phyloP scores from a whole-genome alignment of 1,139 yeast genomes.

The Yamadazyma spencermartinsiae region DNA sequence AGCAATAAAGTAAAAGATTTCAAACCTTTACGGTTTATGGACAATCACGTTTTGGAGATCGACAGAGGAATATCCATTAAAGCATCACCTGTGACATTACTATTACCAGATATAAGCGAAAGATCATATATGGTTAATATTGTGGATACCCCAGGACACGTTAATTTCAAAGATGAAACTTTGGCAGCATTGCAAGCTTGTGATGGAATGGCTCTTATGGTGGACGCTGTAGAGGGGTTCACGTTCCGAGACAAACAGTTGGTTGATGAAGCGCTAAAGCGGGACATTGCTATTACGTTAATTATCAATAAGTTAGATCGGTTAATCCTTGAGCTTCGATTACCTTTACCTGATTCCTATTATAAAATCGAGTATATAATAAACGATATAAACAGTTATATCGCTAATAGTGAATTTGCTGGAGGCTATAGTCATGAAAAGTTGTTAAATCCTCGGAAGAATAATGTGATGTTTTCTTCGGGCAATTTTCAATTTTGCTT shows the following conservation, averaged over 20 bases:
- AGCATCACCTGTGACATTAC: constrained; percentile 59
- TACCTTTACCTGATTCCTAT: constrained; percentile 76
- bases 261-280: constrained; percentile 48
- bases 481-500: constrained; percentile 62
- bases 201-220: constrained; percentile 68
- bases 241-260: constrained; percentile 52
- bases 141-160: constrained; percentile 91
- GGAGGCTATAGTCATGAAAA: constrained; percentile 26
- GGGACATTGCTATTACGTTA: constrained; percentile 54
- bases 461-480: constrained; percentile 77
- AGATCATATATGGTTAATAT: constrained; percentile 63
- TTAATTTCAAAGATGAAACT: constrained; percentile 76
- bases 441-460: constrained; percentile 59
- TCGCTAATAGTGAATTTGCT: constrained; percentile 32
- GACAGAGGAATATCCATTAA: constrained; percentile 72
- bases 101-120: constrained; percentile 56
- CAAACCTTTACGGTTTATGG: constrained; percentile 62
- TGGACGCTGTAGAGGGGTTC: constrained; percentile 88
- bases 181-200: constrained; percentile 55
- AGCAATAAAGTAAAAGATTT: constrained; percentile 23
- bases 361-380: constrained; percentile 62
- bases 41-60: constrained; percentile 67
- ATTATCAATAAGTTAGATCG: constrained; percentile 86
- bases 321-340: constrained; percentile 68
- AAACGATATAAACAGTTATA: constrained; percentile 61